Conservation (phyloP, 148 eudicot genomes). For the Euryodendron excelsum region DNA sequence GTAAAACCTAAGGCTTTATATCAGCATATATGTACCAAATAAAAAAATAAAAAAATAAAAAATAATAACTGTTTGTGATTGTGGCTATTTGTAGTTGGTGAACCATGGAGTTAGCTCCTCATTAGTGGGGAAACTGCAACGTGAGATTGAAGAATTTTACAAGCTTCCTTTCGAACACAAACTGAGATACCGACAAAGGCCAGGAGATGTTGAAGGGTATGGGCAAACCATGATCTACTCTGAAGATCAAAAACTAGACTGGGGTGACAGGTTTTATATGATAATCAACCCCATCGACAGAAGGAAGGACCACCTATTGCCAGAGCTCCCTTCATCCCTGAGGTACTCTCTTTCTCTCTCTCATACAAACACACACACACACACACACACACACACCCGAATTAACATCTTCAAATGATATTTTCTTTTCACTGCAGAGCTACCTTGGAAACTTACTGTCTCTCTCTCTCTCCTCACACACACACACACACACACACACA, state of each 20-base stretch:
- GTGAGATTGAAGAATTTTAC: conserved; percentile 26
- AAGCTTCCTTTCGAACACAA: conserved; percentile 22
- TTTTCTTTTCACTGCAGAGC: too few species aligned
- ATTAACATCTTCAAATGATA: too few species aligned
- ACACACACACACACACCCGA: too few species aligned
- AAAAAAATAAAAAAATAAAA: too few species aligned
- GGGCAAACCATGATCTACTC: conserved; percentile 22
- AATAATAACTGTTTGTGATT: too few species aligned
- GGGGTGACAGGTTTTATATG: conserved; percentile 34
- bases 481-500: too few species aligned
- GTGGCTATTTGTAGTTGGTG: conserved; percentile 21
- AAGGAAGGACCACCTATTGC: conserved; percentile 34
- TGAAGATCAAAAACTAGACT: conserved; percentile 21
- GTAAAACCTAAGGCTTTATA: too few species aligned
- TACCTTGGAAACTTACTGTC: too few species aligned
- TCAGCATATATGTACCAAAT: neutral
- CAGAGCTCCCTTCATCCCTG: conserved; percentile 28
- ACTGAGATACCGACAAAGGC: conserved; percentile 1
- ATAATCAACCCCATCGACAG: conserved; percentile 21
- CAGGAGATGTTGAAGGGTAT: conserved; percentile 26
- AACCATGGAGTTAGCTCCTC: conserved; percentile 23
- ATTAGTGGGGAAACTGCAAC: conserved; percentile 23
- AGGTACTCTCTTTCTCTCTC: conserved; percentile 25
- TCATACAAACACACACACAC: too few species aligned
- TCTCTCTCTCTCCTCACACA: too few species aligned